Conservation (phyloP, 352 stramenopile species). For the Phytopythium montanum region DNA sequence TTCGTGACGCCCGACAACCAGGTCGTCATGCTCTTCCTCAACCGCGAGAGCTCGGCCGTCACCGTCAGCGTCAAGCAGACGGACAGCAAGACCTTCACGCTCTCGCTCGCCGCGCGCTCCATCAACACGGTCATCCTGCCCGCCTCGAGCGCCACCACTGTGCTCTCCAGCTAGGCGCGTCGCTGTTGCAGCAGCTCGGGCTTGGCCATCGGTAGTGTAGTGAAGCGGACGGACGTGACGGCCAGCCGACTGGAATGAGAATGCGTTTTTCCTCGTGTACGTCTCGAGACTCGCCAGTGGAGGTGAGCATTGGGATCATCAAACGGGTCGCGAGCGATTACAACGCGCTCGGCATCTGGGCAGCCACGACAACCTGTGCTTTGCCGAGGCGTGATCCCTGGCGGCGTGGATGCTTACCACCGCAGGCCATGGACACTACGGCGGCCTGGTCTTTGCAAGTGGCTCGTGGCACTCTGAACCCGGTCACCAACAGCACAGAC, state of each 20-base stretch:
- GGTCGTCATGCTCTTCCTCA: slow-evolving; percentile 42
- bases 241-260: slow-evolving; percentile 1
- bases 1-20: slow-evolving; percentile 48
- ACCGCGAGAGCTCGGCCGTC: slow-evolving; percentile 26
- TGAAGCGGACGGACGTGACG: neutral
- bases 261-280: neutral
- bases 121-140: slow-evolving; percentile 23
- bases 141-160: slow-evolving; percentile 17
- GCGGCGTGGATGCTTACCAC: neutral
- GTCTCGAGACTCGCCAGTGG: no score
- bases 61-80: slow-evolving; percentile 16
- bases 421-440: neutral
- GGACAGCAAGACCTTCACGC: slow-evolving; percentile 11
- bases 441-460: neutral
- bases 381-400: neutral
- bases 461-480: neutral
- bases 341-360: neutral
- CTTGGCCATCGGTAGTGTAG: neutral
- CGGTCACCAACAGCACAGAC: no score
- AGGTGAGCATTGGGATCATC: neutral
- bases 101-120: slow-evolving; percentile 9
- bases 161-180: slow-evolving; percentile 16
- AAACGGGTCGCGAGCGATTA: neutral
- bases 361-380: neutral
- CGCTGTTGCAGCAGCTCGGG: neutral